Conservation (phyloP, 2,329 filamentous ascomycete genomes). For the Capronia coronata region DNA sequence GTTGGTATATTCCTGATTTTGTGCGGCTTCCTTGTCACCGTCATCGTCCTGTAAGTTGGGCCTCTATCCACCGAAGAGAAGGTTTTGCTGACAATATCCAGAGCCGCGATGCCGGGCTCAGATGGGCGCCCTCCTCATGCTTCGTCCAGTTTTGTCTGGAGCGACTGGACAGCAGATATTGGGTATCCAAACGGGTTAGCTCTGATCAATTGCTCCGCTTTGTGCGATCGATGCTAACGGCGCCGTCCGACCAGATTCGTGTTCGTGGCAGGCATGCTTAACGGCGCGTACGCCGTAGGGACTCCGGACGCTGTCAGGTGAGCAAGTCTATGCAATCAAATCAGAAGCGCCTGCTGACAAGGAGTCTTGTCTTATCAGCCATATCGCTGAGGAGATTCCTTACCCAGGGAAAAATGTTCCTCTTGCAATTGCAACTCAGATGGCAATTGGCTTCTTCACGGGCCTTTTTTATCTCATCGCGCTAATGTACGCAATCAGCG, state of each 20-base stretch:
- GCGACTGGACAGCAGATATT: conserved; percentile 46
- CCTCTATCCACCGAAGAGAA: not conserved
- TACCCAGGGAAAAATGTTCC: conserved; percentile 54
- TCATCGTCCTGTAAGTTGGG: conserved; percentile 36
- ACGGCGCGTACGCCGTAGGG: conserved; percentile 63
- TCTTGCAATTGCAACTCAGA: conserved; percentile 47
- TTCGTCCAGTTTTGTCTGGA: conserved; percentile 51
- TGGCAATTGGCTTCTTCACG: conserved; percentile 42
- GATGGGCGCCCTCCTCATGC: conserved; percentile 33
- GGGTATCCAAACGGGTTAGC: conserved; percentile 50
- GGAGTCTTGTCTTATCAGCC: conserved; percentile 38
- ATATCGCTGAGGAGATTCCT: conserved; percentile 59
- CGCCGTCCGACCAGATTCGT: conserved; percentile 40
- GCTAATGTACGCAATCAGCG: conserved; percentile 49
- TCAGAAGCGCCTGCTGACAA: not conserved
- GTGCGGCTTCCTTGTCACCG: conserved; percentile 41
- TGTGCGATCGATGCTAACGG: not conserved
- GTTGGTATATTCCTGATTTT: conserved; percentile 47
- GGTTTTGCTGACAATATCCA: conserved; percentile 1
- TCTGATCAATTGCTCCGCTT: conserved; percentile 47
- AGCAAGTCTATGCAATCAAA: not conserved
- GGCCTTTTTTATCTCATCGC: conserved; percentile 46
- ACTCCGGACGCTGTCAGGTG: conserved; percentile 58
- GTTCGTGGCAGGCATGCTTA: conserved; percentile 60
- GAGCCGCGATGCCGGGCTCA: conserved; percentile 19